phyloP scores from a whole-genome alignment of 179 eudicot genomes.

The Drosera spatulata region DNA sequence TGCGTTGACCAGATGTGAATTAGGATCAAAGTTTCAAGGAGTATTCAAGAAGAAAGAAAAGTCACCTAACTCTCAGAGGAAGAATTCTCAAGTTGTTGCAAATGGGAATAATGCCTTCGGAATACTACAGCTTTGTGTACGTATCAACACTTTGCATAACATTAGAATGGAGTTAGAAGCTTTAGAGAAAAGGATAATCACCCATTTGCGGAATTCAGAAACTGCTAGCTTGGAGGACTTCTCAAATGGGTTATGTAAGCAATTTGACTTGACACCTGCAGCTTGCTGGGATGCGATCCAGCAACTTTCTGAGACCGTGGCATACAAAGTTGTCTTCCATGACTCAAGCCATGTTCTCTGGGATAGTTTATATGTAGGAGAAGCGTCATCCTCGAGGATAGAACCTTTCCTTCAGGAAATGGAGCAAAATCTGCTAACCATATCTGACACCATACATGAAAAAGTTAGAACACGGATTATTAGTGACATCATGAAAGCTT shows the following conservation, averaged over 20 bases:
- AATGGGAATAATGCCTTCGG: slow-evolving; percentile 53
- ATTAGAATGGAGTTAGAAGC: slow-evolving; percentile 61
- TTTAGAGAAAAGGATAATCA: slow-evolving; percentile 80
- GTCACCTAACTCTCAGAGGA: slow-evolving; percentile 40
- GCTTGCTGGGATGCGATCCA: slow-evolving; percentile 80
- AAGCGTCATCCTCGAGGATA: slow-evolving; percentile 69
- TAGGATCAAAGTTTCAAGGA: slow-evolving; percentile 53
- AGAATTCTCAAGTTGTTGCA: slow-evolving; percentile 64
- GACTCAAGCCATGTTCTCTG: slow-evolving; percentile 67
- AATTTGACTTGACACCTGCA: slow-evolving; percentile 64
- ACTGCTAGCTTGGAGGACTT: slow-evolving; percentile 76
- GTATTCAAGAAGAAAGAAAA: slow-evolving; percentile 90
- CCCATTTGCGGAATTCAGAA: slow-evolving; percentile 76
- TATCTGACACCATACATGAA: slow-evolving; percentile 67
- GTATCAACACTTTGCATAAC: slow-evolving; percentile 72
- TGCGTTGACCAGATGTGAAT: slow-evolving; percentile 79
- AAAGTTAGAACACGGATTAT: slow-evolving; percentile 72
- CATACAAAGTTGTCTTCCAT: slow-evolving; percentile 71
- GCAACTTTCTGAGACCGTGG: slow-evolving; percentile 63
- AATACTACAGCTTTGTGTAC: slow-evolving; percentile 69
- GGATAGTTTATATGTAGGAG: slow-evolving; percentile 86
- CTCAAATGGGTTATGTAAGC: slow-evolving; percentile 47
- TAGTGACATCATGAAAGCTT: slow-evolving; percentile 83
- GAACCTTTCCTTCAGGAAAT: slow-evolving; percentile 73
- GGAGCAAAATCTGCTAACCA: slow-evolving; percentile 48